phyloP scores from a whole-genome alignment of 1,284 basidiomycete genomes.

The Sanguinoderma infundibulare region DNA sequence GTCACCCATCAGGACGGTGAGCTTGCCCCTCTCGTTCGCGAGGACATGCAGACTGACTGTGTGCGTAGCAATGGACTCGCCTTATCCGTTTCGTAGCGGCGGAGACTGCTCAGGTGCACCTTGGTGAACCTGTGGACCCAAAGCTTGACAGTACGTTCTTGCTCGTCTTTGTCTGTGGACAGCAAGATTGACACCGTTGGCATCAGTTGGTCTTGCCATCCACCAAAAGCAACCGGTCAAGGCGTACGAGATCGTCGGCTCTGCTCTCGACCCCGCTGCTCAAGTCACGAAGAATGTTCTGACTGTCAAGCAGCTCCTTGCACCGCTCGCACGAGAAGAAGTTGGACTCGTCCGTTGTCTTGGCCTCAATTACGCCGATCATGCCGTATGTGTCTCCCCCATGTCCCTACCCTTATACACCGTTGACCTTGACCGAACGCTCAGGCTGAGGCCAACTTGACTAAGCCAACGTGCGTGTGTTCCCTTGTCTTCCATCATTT shows the following conservation, averaged over 20 bases:
- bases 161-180: background rate
- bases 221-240: constrained; percentile 57
- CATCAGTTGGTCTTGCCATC: constrained; percentile 69
- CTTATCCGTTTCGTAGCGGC: constrained; percentile 83
- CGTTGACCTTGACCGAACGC: background rate
- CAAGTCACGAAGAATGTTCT: constrained; percentile 64
- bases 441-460: constrained; percentile 68
- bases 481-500: background rate
- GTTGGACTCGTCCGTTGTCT: constrained; percentile 76
- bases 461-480: constrained; percentile 59
- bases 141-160: constrained; percentile 59
- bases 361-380: constrained; percentile 81
- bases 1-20: constrained; percentile 64
- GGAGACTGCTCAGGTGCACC: constrained; percentile 76
- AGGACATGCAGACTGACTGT: constrained; percentile 3
- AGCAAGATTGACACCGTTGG: background rate
- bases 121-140: constrained; percentile 77
- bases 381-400: constrained; percentile 57
- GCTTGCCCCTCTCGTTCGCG: constrained; percentile 21
- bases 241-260: constrained; percentile 72
- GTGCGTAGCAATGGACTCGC: constrained; percentile 71
- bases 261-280: constrained; percentile 64
- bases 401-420: background rate
- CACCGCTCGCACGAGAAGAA: constrained; percentile 69
- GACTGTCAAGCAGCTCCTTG: constrained; percentile 72